Evolutionary conservation across 345 rosid genomes (phyloP).

Genomic region (Salix caprea): DNA sequence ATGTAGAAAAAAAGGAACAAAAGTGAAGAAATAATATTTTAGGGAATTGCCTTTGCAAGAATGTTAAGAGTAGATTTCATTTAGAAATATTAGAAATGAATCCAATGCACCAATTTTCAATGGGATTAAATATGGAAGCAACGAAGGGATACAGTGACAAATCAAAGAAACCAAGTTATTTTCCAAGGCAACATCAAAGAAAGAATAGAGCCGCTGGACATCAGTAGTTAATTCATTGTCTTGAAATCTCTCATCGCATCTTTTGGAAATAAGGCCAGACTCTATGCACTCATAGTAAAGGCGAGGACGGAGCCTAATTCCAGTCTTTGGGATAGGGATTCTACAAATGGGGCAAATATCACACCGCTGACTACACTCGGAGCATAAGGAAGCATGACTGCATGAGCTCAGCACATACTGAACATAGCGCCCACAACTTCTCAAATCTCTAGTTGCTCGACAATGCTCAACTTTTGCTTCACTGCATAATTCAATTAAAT

Average conservation of each 20-base stretch:
- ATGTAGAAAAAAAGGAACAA: slow-evolving; percentile 1
- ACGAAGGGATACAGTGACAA: slow-evolving; percentile 81
- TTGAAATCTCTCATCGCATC: slow-evolving; percentile 50
- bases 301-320: slow-evolving; percentile 47
- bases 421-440: slow-evolving; percentile 80
- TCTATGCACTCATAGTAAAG: slow-evolving; percentile 77
- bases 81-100: neutral
- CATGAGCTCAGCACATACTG: slow-evolving; percentile 63
- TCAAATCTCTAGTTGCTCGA: slow-evolving; percentile 89
- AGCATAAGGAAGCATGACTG: slow-evolving; percentile 88
- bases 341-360: slow-evolving; percentile 92
- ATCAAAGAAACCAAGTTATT: slow-evolving; percentile 78
- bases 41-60: neutral
- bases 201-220: slow-evolving; percentile 78
- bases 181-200: slow-evolving; percentile 85
- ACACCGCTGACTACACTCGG: slow-evolving; percentile 73
- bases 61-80: neutral
- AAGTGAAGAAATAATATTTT: neutral
- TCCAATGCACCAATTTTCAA: neutral
- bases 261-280: slow-evolving; percentile 70
- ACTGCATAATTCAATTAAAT: slow-evolving; percentile 64
- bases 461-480: slow-evolving; percentile 88
- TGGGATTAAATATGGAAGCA: neutral
- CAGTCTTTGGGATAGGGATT: slow-evolving; percentile 40
- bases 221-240: slow-evolving; percentile 58